These are phyloP conservation scores for Diutina ranongensis DNA, from an alignment of 1,139 yeast genomes.

Conservation along the genomic window DNA sequence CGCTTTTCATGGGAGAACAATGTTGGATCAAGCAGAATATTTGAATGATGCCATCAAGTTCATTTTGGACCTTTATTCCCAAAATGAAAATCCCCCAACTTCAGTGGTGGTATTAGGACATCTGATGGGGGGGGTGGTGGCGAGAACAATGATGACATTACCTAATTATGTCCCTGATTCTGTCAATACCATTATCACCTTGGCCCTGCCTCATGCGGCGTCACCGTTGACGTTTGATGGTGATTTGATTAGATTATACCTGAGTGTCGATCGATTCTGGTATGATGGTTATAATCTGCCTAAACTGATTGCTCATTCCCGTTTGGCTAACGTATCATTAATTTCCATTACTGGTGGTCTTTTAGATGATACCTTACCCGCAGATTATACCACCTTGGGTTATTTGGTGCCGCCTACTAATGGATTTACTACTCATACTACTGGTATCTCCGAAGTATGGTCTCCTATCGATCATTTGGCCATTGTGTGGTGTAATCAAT, in stretches of 20 bases:
- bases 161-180: slow-evolving; percentile 65
- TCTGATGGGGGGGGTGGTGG: slow-evolving; percentile 95
- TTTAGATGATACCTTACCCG: slow-evolving; percentile 73
- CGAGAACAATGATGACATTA: slow-evolving; percentile 67
- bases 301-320: slow-evolving; percentile 19
- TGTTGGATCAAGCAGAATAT: slow-evolving; percentile 90
- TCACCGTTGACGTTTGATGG: slow-evolving; percentile 96
- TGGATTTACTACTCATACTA: slow-evolving; percentile 77
- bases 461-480: slow-evolving; percentile 93
- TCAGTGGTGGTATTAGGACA: slow-evolving; percentile 82
- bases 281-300: slow-evolving; percentile 34
- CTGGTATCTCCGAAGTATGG: slow-evolving; percentile 89
- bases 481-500: slow-evolving; percentile 92
- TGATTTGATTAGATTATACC: slow-evolving; percentile 65
- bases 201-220: slow-evolving; percentile 88
- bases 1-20: slow-evolving; percentile 90
- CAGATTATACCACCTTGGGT: slow-evolving; percentile 78
- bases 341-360: slow-evolving; percentile 90
- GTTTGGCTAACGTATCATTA: slow-evolving; percentile 40
- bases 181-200: slow-evolving; percentile 72
- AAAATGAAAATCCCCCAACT: slow-evolving; percentile 31
- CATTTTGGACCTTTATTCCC: slow-evolving; percentile 55
- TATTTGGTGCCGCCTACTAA: slow-evolving; percentile 59
- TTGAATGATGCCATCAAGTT: slow-evolving; percentile 76
- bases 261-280: slow-evolving; percentile 76